Percentiles rank a stretch among this genome's conserved stretches.
phyloP scores from a whole-genome alignment of 768 basidiomycete species.

The Multifurca ochricompacta region DNA sequence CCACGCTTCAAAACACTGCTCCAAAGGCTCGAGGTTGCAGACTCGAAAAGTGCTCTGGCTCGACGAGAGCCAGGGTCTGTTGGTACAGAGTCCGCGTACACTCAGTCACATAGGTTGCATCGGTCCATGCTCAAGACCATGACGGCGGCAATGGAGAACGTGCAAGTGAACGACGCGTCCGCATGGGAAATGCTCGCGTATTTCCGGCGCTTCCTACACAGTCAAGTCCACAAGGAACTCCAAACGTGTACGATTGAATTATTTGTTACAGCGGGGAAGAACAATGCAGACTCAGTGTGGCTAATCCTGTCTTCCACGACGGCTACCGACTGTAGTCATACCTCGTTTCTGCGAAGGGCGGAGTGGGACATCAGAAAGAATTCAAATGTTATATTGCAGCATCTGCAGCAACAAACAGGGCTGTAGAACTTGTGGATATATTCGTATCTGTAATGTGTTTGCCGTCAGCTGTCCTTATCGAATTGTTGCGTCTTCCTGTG shows the following conservation, averaged over 20 bases:
- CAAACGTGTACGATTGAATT: conserved; percentile 57
- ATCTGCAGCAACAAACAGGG: neutral
- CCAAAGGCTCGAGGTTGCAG: conserved; percentile 49
- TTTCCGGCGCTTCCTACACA: conserved; percentile 71
- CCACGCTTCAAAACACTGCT: conserved; percentile 67
- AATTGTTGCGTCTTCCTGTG: conserved; percentile 41
- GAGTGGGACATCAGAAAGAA: conserved; percentile 57
- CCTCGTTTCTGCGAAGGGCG: conserved; percentile 44
- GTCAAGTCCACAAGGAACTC: conserved; percentile 62
- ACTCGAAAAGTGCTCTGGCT: conserved; percentile 58
- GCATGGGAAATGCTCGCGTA: conserved; percentile 76
- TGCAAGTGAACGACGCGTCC: conserved; percentile 61
- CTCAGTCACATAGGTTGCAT: conserved; percentile 74
- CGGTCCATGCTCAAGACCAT: conserved; percentile 70
- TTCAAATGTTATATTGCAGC: conserved; percentile 22
- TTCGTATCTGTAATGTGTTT: neutral
- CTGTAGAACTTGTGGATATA: neutral
- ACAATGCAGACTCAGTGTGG: conserved; percentile 84
- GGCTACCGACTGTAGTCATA: conserved; percentile 33
- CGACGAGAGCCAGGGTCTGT: conserved; percentile 43
- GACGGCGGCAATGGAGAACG: conserved; percentile 53
- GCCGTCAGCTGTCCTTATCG: neutral
- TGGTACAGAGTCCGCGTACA: conserved; percentile 66
- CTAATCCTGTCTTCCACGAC: conserved; percentile 54
- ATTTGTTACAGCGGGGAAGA: conserved; percentile 48